phyloP scores from a whole-genome alignment of 2,329 filamentous ascomycete genomes.

The Cercospora zeina region DNA sequence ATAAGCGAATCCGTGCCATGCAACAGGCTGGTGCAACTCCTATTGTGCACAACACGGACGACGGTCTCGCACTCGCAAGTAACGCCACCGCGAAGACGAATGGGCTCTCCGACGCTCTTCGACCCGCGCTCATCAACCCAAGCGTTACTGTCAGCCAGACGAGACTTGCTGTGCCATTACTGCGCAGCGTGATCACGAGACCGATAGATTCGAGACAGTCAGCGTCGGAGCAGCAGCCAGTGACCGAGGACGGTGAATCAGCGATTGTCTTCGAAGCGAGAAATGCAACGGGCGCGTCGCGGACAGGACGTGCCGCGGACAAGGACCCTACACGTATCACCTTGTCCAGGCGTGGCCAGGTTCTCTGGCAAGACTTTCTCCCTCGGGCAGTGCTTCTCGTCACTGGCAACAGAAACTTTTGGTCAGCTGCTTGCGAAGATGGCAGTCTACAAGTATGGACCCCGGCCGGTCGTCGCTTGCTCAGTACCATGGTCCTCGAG shows the following conservation, averaged over 20 bases:
- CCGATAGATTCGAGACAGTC: conserved; percentile 67
- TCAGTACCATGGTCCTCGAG: conserved; percentile 84
- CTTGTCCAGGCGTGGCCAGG: conserved; percentile 74
- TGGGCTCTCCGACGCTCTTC: conserved; percentile 74
- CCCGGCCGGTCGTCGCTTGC: conserved; percentile 79
- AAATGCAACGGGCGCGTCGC: conserved; percentile 67
- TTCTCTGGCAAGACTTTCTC: conserved; percentile 92
- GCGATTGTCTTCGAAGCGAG: conserved; percentile 78
- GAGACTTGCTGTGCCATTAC: conserved; percentile 80
- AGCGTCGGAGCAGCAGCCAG: conserved; percentile 50
- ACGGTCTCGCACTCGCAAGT: conserved; percentile 76
- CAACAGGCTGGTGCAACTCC: conserved; percentile 66
- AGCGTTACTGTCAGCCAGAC: conserved; percentile 78
- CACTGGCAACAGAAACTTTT: conserved; percentile 86
- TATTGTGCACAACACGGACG: conserved; percentile 72
- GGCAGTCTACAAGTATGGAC: conserved; percentile 90
- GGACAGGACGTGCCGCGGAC: conserved; percentile 61
- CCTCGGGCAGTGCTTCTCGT: conserved; percentile 84
- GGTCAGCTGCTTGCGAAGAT: conserved; percentile 91
- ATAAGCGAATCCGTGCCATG: conserved; percentile 60
- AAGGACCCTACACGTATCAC: conserved; percentile 83
- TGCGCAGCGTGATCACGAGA: conserved; percentile 78
- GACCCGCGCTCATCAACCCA: conserved; percentile 83
- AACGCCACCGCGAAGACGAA: conserved; percentile 55
- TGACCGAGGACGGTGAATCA: conserved; percentile 58